Conservation (phyloP, 441 rosid genomes). For the Adansonia gregorii region DNA sequence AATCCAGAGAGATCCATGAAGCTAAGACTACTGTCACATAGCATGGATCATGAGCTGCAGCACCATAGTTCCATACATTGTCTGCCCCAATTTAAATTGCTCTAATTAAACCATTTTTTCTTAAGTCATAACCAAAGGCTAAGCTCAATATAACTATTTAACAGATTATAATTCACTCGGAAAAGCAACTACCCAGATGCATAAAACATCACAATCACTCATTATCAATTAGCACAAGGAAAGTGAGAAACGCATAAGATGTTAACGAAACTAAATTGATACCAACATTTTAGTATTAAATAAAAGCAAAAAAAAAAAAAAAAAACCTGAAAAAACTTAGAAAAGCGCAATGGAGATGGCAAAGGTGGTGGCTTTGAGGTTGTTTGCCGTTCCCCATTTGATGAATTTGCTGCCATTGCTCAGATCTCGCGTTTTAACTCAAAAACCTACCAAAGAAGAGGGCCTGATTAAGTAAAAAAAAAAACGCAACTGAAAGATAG, state of each 20-base stretch:
- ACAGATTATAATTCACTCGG: neutral
- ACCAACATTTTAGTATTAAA: neutral
- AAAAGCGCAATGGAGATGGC: slow-evolving; percentile 90
- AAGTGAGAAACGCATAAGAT: slow-evolving; percentile 21
- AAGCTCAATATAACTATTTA: slow-evolving; percentile 20
- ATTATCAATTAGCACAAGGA: slow-evolving; percentile 21
- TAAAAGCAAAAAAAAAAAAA: neutral
- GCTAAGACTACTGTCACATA: neutral
- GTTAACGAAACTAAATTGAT: neutral
- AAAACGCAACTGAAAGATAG: neutral
- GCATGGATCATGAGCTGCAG: neutral
- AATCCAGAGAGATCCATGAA: slow-evolving; percentile 9
- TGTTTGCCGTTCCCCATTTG: slow-evolving; percentile 57
- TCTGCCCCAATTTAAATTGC: neutral
- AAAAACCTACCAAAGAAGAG: slow-evolving; percentile 2
- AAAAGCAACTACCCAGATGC: neutral
- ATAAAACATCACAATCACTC: slow-evolving; percentile 27
- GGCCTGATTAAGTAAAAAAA: neutral
- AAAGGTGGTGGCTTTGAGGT: slow-evolving; percentile 74
- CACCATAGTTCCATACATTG: neutral
- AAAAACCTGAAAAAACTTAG: slow-evolving; percentile 85
- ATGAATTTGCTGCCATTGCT: slow-evolving; percentile 64
- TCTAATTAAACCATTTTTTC: neutral
- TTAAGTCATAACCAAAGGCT: slow-evolving; percentile 15
- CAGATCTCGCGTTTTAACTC: slow-evolving; percentile 42